Conservation (phyloP, 1,284 basidiomycete species). For the Cronartium quercuum region DNA sequence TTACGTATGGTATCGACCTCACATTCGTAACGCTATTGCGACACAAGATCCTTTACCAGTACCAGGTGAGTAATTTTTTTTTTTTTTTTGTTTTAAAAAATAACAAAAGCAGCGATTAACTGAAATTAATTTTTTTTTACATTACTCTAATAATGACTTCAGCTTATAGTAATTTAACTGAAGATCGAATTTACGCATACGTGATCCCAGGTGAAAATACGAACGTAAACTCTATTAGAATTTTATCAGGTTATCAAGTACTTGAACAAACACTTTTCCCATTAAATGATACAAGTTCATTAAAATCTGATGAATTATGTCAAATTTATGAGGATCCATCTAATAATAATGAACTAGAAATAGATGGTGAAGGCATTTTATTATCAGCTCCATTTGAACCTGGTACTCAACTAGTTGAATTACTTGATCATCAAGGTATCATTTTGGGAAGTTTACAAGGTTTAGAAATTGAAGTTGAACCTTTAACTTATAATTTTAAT, state of each 20-base stretch:
- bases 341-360: slow-evolving; percentile 25
- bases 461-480: slow-evolving; percentile 1
- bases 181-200: slow-evolving; percentile 36
- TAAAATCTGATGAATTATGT: slow-evolving; percentile 10
- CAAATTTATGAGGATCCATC: slow-evolving; percentile 17
- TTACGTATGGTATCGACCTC: slow-evolving; percentile 36
- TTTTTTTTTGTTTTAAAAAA: not conserved
- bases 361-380: slow-evolving; percentile 27
- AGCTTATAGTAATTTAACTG: slow-evolving; percentile 17
- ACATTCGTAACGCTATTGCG: slow-evolving; percentile 9
- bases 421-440: slow-evolving; percentile 12
- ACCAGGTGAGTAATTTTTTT: slow-evolving; percentile 17
- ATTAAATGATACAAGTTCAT: not conserved
- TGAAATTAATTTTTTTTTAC: not conserved
- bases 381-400: slow-evolving; percentile 30
- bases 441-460: slow-evolving; percentile 27
- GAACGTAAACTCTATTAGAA: slow-evolving; percentile 4
- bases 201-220: slow-evolving; percentile 30
- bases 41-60: slow-evolving; percentile 5
- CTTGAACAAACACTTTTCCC: slow-evolving; percentile 32
- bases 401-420: slow-evolving; percentile 18
- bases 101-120: not conserved
- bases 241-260: slow-evolving; percentile 29
- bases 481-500: slow-evolving; percentile 35
- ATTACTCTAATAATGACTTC: not conserved